phyloP scores from a whole-genome alignment of 1,284 basidiomycete species.

The Sporisorium exsertum region DNA sequence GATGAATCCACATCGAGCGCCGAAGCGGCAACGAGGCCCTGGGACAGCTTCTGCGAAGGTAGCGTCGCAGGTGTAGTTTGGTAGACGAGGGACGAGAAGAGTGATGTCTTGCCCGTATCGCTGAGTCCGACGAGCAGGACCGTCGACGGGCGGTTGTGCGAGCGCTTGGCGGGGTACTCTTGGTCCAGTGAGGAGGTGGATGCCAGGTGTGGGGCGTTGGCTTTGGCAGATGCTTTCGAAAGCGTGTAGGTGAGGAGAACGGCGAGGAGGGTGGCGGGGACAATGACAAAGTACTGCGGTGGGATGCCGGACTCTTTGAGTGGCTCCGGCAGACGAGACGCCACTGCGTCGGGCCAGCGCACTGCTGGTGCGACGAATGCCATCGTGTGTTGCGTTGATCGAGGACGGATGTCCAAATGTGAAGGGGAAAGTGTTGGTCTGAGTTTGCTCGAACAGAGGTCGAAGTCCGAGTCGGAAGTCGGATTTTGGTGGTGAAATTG shows the following conservation, averaged over 20 bases:
- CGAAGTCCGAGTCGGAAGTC: conserved; percentile 13
- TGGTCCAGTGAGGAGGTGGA: neutral
- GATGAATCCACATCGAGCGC: neutral
- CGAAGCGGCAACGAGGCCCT: conserved; percentile 20
- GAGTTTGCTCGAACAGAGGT: neutral
- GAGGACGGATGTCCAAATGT: neutral
- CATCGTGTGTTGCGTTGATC: conserved; percentile 12
- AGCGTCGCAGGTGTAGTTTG: conserved; percentile 52
- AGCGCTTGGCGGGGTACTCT: conserved; percentile 24
- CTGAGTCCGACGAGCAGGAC: conserved; percentile 59
- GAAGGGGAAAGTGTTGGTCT: neutral
- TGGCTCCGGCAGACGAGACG: conserved; percentile 36
- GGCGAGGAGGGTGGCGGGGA: conserved; percentile 48
- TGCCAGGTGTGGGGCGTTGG: conserved; percentile 15
- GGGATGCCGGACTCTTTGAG: conserved; percentile 40
- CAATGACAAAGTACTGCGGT: conserved; percentile 47
- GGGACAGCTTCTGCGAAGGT: conserved; percentile 53
- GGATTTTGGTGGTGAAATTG: conserved; percentile 5
- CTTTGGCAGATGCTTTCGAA: conserved; percentile 28
- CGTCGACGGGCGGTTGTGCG: conserved; percentile 33
- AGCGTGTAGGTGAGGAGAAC: conserved; percentile 50
- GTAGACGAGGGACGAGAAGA: conserved; percentile 61
- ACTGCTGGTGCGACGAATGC: conserved; percentile 42
- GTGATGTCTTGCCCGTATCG: conserved; percentile 61
- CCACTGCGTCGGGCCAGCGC: conserved; percentile 53